Base-by-base conservation (phyloP, 257 asterid species). In the Salvia rosmarinus region DNA sequence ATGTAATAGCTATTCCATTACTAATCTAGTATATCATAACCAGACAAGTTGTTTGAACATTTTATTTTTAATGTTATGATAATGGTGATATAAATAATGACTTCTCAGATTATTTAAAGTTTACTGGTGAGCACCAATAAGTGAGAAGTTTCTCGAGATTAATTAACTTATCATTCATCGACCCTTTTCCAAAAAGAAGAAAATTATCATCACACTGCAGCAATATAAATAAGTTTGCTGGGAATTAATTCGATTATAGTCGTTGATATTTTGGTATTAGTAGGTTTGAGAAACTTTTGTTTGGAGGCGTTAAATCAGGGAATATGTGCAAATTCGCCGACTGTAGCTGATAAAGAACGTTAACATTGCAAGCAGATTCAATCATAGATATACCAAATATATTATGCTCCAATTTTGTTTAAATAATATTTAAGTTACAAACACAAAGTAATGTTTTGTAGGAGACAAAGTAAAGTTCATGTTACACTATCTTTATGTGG, bases 1-100 rank as follows among this genome's bases (percentile, higher is more conserved):
- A 20, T 35, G 52, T 14, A 65, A 64, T 28, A 63, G 25, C 58
- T 12, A 52, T 50, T 28, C 34, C 44, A 72, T 72, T 62, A 55
- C 57, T 6, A 35, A 8, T 64, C 19, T 28, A 54, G 28, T 59
- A 59, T 32, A 30, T 8, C 23, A 10, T 55, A 56, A 34, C 30
- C 23, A 40, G 14, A 34, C 43, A 67, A 67, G 57, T 62, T 16
- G 28, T 11, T 23, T 25, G 14, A 50, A 12, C 19, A 44, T 44
- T 39, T 71, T 58, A 30, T 52, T 51, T 17, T 19, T 50, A 17
- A 19, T 52, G n/a, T 39, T 30, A 20, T 64, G 13, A 16, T 74
- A 37, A 56, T 44, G 40, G 42, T 43, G 51, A 56, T 39, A 23
- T 19, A 30, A 74, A 57, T 44, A 4, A 39, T 13, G 47, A 39